phyloP scores from a whole-genome alignment of 108 stramenopile species.

The Chaetoceros muelleri region DNA sequence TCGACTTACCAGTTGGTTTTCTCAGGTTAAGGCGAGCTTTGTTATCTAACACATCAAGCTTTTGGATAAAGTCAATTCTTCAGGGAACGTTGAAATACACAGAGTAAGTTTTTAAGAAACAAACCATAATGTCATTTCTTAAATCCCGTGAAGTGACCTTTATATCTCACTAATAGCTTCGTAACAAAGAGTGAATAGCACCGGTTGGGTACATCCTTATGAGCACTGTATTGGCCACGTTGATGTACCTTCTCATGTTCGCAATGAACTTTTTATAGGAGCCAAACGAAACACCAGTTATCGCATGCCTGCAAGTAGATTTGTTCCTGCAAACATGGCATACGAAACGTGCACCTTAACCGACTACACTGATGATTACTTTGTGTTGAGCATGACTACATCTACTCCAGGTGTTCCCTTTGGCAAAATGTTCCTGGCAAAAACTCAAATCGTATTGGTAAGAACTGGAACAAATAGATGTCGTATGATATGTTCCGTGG shows the following conservation, averaged over 20 bases:
- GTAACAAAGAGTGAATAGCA: slow-evolving; percentile 34
- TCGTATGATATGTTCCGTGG: slow-evolving; percentile 54
- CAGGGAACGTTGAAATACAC: slow-evolving; percentile 49
- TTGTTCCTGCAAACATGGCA: slow-evolving; percentile 65
- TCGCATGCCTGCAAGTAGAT: slow-evolving; percentile 71
- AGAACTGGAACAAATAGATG: slow-evolving; percentile 62
- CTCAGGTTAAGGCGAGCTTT: slow-evolving; percentile 59
- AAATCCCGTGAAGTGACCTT: slow-evolving; percentile 5
- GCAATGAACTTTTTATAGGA: neutral
- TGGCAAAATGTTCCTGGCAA: slow-evolving; percentile 55
- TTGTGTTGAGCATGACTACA: slow-evolving; percentile 56
- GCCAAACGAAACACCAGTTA: slow-evolving; percentile 17
- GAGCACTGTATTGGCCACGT: slow-evolving; percentile 33
- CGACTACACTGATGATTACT: slow-evolving; percentile 61
- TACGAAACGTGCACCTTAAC: slow-evolving; percentile 47
- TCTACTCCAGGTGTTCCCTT: slow-evolving; percentile 70
- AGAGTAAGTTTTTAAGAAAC: slow-evolving; percentile 20
- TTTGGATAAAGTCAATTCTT: slow-evolving; percentile 47
- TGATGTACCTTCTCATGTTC: slow-evolving; percentile 1
- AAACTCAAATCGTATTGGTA: slow-evolving; percentile 62
- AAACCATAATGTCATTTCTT: neutral
- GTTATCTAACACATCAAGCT: slow-evolving; percentile 34
- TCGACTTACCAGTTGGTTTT: slow-evolving; percentile 70
- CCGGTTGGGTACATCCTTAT: slow-evolving; percentile 32
- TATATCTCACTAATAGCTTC: slow-evolving; percentile 13